phyloP scores from a whole-genome alignment of 345 rosid genomes.

The Eucalyptus dawsonii region DNA sequence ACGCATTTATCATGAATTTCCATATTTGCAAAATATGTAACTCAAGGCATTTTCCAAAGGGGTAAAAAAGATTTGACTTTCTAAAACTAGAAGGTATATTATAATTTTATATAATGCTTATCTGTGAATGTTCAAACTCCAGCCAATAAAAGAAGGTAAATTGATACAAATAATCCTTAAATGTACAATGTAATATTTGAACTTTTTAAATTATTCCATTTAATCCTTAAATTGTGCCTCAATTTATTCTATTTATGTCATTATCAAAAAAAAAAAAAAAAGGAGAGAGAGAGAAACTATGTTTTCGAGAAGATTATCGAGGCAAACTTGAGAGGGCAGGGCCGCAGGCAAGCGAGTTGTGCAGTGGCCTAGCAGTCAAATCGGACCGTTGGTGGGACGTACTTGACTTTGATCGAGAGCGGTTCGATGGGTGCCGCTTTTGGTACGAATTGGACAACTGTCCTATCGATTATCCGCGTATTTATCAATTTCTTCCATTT shows the following conservation, averaged over 20 bases:
- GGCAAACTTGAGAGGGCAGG: background rate
- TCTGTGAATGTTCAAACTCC: background rate
- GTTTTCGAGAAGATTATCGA: background rate
- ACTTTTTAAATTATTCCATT: no score
- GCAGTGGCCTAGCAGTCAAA: background rate
- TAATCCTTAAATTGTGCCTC: no score
- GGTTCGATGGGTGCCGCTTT: background rate
- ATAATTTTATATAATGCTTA: background rate
- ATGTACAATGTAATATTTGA: no score
- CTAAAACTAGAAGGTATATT: background rate
- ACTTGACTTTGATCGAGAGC: background rate
- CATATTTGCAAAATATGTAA: background rate
- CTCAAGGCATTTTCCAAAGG: background rate
- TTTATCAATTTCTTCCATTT: background rate
- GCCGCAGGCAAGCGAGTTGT: background rate
- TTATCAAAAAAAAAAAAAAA: no score
- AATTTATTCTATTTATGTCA: no score
- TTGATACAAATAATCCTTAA: no score
- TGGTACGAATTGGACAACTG: background rate
- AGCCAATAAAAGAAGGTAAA: background rate
- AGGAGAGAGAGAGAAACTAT: background rate
- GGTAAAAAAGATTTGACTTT: background rate
- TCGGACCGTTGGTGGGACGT: background rate
- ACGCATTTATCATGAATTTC: background rate
- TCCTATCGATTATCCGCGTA: background rate